Base-by-base conservation (phyloP, 192 early-diverging fungal genomes). In the Coemansia sp. region DNA sequence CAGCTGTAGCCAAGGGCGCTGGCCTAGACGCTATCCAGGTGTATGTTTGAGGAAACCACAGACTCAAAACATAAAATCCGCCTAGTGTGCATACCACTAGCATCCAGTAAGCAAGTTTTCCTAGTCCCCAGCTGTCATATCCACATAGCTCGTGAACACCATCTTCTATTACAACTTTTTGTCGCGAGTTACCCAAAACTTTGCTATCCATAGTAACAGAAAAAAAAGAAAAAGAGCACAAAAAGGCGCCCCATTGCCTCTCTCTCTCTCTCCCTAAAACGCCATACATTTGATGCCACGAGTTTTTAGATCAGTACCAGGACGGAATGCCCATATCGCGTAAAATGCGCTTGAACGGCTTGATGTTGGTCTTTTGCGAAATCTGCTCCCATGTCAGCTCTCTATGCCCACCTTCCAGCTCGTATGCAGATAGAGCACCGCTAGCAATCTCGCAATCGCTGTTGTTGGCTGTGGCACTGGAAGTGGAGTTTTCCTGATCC, bases 301-400 rank as follows among this genome's bases (percentile, higher is more conserved):
- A 6, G 32, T 1, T 23, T 21, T 11, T 41, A 37, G 5, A 41
- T 17, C 40, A 77, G 53, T 77, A 77, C 74, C 74, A 77, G 0
- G 64, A 51, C 3, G 74, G 74, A 51, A 77, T 77, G 23, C 67
- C 67, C 74, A 77, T 77, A 7, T 77, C 74, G 14, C 67, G 63
- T 54, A 77, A 21, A 11, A 77, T 70, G 12, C 68, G 74, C 60
- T 77, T 77, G 51, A 62, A 77, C 12, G 60, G 74, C 41, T 77
- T 77, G 28, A 39, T 42, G 6, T 70, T 59, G 3, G 61, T 56
- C 60, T 77, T 77, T 18, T 56, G 60, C 0, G 64, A 43, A 48
- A 77, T 67, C 17, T 77, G 63, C 28, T 62, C 68, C 74, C 74
- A 77, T 2, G 74, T 64, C 36, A 44, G 51, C 47, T 36, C 48